Percentiles rank a stretch among this genome's conserved stretches.
phyloP scores from a whole-genome alignment of 2,329 filamentous ascomycete genomes.

The Calonectria honghensis region DNA sequence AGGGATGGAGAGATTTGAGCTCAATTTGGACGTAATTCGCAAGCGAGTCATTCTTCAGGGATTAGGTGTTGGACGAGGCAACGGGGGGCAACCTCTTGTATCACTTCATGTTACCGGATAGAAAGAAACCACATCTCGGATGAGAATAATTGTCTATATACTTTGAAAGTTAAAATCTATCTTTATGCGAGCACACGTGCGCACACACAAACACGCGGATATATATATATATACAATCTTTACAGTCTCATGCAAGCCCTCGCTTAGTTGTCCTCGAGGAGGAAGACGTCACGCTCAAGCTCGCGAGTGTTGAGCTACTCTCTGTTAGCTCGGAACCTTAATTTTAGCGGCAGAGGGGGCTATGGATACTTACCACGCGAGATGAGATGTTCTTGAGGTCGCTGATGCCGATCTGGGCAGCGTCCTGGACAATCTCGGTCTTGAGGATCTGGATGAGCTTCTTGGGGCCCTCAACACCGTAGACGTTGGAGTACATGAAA shows the following conservation, averaged over 20 bases:
- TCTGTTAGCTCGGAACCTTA: slow-evolving; percentile 29
- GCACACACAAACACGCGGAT: neutral
- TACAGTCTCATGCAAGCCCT: neutral
- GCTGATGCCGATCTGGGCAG: slow-evolving; percentile 58
- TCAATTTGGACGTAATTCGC: neutral
- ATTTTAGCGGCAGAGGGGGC: fast-evolving
- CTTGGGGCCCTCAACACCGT: slow-evolving; percentile 67
- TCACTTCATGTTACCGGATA: slow-evolving; percentile 20
- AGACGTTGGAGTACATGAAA: slow-evolving; percentile 71
- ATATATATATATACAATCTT: slow-evolving; percentile 12
- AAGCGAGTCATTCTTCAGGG: neutral
- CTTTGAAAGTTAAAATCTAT: slow-evolving; percentile 3
- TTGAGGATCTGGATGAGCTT: slow-evolving; percentile 69
- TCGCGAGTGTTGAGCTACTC: slow-evolving; percentile 52
- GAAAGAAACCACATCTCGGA: slow-evolving; percentile 2
- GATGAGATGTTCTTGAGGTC: slow-evolving; percentile 52
- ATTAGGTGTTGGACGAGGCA: neutral
- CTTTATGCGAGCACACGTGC: neutral
- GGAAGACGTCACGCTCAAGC: slow-evolving; percentile 53
- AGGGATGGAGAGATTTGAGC: slow-evolving; percentile 37
- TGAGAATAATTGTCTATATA: slow-evolving; percentile 21
- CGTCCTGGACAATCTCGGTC: slow-evolving; percentile 64
- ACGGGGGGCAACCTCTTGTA: slow-evolving; percentile 16
- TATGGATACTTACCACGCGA: slow-evolving; percentile 46
- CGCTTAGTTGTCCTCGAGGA: slow-evolving; percentile 47